Evolutionary conservation across 495 filamentous ascomycete genomes (phyloP).

Genomic region (Beverwykella pulmonaria): DNA sequence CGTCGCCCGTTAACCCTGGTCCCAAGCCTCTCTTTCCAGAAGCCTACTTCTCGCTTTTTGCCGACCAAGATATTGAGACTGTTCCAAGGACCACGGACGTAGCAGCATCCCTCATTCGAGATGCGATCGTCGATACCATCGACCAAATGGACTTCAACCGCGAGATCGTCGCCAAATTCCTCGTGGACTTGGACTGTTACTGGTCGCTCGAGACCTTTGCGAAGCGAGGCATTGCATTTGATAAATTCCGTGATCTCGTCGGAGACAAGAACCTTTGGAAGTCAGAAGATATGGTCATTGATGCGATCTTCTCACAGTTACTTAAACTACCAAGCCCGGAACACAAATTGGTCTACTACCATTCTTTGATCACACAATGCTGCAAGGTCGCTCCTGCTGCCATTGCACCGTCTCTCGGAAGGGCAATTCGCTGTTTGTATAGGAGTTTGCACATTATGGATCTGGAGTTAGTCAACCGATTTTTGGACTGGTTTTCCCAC

Average conservation of each 20-base stretch:
- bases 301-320: conserved; percentile 94
- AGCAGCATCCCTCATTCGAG: conserved; percentile 77
- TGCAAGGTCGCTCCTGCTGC: conserved; percentile 95
- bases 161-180: conserved; percentile 77
- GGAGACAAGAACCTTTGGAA: conserved; percentile 83
- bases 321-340: conserved; percentile 84
- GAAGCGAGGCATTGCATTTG: conserved; percentile 88
- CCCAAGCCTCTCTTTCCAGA: conserved; percentile 82
- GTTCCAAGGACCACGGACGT: conserved; percentile 77
- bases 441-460: conserved; percentile 78
- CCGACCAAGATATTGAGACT: conserved; percentile 85
- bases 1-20: conserved; percentile 72
- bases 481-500: conserved; percentile 97
- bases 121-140: conserved; percentile 88
- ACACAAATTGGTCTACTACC: conserved; percentile 96
- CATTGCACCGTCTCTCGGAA: conserved; percentile 90
- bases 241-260: conserved; percentile 77
- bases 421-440: conserved; percentile 92
- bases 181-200: conserved; percentile 94
- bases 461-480: conserved; percentile 80
- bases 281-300: conserved; percentile 94
- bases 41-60: conserved; percentile 89
- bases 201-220: conserved; percentile 87
- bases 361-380: conserved; percentile 87
- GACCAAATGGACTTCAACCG: conserved; percentile 93